Base-by-base conservation (phyloP, 495 filamentous ascomycete genomes). In the Haplographium delicatum region DNA sequence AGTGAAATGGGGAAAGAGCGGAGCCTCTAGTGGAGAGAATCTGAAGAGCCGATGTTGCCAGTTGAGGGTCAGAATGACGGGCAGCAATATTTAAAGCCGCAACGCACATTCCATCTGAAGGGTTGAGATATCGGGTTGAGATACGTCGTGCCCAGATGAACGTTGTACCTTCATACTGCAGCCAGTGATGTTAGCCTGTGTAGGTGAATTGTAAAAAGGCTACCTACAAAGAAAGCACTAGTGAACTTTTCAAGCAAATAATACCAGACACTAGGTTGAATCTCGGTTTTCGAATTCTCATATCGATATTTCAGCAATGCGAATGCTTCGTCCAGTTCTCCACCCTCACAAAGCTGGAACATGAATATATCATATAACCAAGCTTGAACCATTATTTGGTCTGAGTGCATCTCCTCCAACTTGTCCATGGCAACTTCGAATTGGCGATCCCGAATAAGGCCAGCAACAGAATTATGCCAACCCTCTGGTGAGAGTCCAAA, bases 281-380 rank as follows among this genome's bases (percentile, higher is more conserved):
- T 73, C 18, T 70, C 54, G 50, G 56, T 59, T 42, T 72, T 72
- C 26, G 72, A 70, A 15, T 67, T 58, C 0, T 73, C 64, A 0
- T 70, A 44, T 19, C 79, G 75, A 35, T 76, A 65, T 24, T 73
- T 72, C 62, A 91, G 71, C 34, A 94, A 63, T 31, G 72, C 69
- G 35, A 87, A 65, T 8, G 88, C 84, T 57, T 90, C 86, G 44
- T 91, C 84, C 22, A 89, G 68, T 60, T 94, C 91, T 9, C 79
- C 77, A 28, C 74, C 68, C 22, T 82, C 80, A 51, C 79, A 83
- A 31, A 96, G 75, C 23, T 72, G 75, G 54, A 83, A 86, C 38
- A 89, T 72, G 26, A 89, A 72, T 50, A 87, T 74, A 59, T 89
- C 86, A 56, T 84, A 80, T 8, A 95, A 72, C 87, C 88, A 95